Evolutionary conservation across 2,329 filamentous ascomycete genomes (phyloP).

Genomic region (Monilinia vaccinii-corymbosi): DNA sequence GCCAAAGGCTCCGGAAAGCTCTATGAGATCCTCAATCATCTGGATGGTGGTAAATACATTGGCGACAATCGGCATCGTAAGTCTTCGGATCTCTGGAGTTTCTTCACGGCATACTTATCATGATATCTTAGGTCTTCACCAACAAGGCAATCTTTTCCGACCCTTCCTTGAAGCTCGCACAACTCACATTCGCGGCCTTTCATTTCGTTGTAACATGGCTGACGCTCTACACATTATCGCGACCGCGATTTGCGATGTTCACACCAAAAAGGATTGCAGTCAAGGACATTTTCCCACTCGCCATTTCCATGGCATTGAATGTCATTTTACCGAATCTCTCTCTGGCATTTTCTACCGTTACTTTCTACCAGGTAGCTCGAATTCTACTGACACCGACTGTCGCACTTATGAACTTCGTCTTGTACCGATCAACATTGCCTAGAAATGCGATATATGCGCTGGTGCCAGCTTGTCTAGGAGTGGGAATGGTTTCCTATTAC

Average conservation of each 20-base stretch:
- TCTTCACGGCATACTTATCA: not conserved
- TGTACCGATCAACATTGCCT: conserved; percentile 50
- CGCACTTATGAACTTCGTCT: conserved; percentile 53
- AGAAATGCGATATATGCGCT: conserved; percentile 42
- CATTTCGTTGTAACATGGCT: conserved; percentile 59
- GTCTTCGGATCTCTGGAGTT: conserved; percentile 19
- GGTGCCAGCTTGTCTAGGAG: conserved; percentile 52
- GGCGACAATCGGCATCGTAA: conserved; percentile 54
- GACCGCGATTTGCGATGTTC: conserved; percentile 50
- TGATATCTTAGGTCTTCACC: conserved; percentile 41
- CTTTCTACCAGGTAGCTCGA: conserved; percentile 61
- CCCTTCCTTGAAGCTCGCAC: conserved; percentile 49
- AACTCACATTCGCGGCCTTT: conserved; percentile 58
- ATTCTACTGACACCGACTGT: conserved; percentile 59
- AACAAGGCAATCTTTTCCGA: conserved; percentile 64
- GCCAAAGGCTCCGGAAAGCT: conserved; percentile 24
- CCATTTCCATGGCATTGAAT: conserved; percentile 58
- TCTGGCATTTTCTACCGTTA: conserved; percentile 57
- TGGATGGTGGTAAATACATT: conserved; percentile 56
- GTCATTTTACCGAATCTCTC: conserved; percentile 62
- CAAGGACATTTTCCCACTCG: conserved; percentile 52
- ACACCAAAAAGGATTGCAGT: conserved; percentile 45
- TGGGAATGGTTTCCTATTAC: conserved; percentile 59
- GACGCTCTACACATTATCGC: conserved; percentile 53
- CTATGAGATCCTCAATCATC: conserved; percentile 34